Percentiles rank a stretch among this genome's conserved stretches.
Conservation (phyloP, 2,329 filamentous ascomycete genomes). For the Coleophoma crateriformis region DNA sequence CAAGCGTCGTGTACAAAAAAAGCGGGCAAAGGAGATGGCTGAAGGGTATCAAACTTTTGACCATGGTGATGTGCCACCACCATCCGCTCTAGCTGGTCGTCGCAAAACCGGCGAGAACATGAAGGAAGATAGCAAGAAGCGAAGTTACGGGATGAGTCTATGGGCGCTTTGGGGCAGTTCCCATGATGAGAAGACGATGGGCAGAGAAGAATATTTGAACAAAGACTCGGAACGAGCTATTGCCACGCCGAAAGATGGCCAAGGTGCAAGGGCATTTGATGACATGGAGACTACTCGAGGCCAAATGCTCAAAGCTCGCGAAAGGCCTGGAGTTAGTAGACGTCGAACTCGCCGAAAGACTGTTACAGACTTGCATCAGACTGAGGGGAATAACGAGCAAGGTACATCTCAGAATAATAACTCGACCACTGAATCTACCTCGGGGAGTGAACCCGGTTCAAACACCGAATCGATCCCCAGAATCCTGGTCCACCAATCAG, state of each 20-base stretch:
- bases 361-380: slow-evolving; percentile 48
- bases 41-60: slow-evolving; percentile 67
- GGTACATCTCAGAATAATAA: slow-evolving; percentile 12
- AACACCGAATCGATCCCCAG: slow-evolving; percentile 6
- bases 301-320: slow-evolving; percentile 5
- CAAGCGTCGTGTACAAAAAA: slow-evolving; percentile 67
- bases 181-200: slow-evolving; percentile 73
- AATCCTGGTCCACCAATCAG: slow-evolving; percentile 12
- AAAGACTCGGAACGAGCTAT: slow-evolving; percentile 25
- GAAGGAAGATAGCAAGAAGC: slow-evolving; percentile 48
- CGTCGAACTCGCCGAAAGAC: slow-evolving; percentile 38
- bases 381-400: slow-evolving; percentile 22
- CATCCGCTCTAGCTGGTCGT: slow-evolving; percentile 74
- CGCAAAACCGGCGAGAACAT: slow-evolving; percentile 43
- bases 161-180: slow-evolving; percentile 89
- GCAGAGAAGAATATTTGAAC: slow-evolving; percentile 48
- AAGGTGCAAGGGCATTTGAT: slow-evolving; percentile 30
- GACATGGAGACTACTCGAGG: slow-evolving; percentile 12
- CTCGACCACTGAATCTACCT: slow-evolving; percentile 35
- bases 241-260: slow-evolving; percentile 34
- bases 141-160: slow-evolving; percentile 71
- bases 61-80: slow-evolving; percentile 71
- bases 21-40: slow-evolving; percentile 66
- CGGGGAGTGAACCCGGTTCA: slow-evolving; percentile 2
- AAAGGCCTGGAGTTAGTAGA: slow-evolving; percentile 19